These are phyloP conservation scores for Alloteropsis semialata DNA, from an alignment of 176 grass and related monocot genomes.

Conservation along the genomic window DNA sequence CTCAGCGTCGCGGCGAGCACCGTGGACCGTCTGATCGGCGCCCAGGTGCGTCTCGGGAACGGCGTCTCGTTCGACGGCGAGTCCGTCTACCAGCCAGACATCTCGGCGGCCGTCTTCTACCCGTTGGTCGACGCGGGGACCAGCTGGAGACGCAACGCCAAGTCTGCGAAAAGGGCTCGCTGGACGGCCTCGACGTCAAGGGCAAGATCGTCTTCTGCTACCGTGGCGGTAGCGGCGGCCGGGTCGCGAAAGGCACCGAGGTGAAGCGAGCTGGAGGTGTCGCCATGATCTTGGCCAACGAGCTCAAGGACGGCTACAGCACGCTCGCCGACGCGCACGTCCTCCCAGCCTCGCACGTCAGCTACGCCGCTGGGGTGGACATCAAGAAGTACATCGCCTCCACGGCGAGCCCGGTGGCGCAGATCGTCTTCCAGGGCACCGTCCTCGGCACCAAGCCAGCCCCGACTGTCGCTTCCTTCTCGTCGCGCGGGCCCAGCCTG, in stretches of 20 bases:
- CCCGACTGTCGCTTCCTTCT: slow-evolving; percentile 38
- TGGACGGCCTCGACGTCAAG: slow-evolving; percentile 30
- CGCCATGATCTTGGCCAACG: slow-evolving; percentile 40
- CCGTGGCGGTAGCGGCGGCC: neutral
- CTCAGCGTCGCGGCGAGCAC: neutral
- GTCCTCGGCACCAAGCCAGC: slow-evolving; percentile 18
- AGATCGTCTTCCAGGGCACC: slow-evolving; percentile 31
- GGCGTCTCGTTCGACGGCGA: neutral
- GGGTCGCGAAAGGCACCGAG: neutral
- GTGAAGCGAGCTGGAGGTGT: slow-evolving; percentile 13
- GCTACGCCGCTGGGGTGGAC: slow-evolving; percentile 4
- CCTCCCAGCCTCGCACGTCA: slow-evolving; percentile 36
- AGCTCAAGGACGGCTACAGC: slow-evolving; percentile 32
- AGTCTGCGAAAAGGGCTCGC: slow-evolving; percentile 12
- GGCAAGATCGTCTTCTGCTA: slow-evolving; percentile 64
- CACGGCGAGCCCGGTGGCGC: neutral
- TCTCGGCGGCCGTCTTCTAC: neutral
- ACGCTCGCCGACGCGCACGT: slow-evolving; percentile 15
- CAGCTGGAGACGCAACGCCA: neutral
- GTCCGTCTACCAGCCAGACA: neutral
- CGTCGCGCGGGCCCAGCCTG: slow-evolving; percentile 38
- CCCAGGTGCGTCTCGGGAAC: neutral
- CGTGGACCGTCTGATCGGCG: neutral
- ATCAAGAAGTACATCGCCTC: slow-evolving; percentile 18
- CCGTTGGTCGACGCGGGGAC: neutral